Percentiles rank a stretch among this genome's conserved stretches.
Evolutionary conservation across 495 filamentous ascomycete genomes (phyloP).

Genomic region (Tirmania nivea): DNA sequence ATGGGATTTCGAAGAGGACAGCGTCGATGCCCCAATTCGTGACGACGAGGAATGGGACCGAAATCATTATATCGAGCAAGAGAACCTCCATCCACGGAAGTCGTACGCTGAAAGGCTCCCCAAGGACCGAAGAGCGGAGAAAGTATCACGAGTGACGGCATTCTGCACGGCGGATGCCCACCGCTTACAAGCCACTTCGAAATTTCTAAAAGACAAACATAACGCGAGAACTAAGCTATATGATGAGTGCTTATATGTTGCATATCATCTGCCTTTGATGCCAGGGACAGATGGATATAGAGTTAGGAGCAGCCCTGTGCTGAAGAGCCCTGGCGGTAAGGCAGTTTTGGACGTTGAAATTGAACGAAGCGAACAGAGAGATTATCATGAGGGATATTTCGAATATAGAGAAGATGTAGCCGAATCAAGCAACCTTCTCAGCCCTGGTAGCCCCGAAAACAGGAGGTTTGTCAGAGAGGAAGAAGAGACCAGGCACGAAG

Average conservation of each 20-base stretch:
- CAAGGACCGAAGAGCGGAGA: conserved; percentile 68
- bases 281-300: conserved; percentile 70
- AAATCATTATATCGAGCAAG: conserved; percentile 26
- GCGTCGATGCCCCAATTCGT: conserved; percentile 41
- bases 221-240: conserved; percentile 95
- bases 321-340: conserved; percentile 85
- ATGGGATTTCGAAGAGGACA: conserved; percentile 31
- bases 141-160: conserved; percentile 72
- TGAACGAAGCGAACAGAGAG: conserved; percentile 70
- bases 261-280: conserved; percentile 79
- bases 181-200: conserved; percentile 62
- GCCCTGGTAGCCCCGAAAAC: conserved; percentile 7
- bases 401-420: conserved; percentile 27
- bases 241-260: conserved; percentile 90
- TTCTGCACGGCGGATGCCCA: conserved; percentile 93
- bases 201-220: conserved; percentile 75
- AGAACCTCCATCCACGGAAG: conserved; percentile 34
- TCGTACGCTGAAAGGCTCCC: conserved; percentile 88
- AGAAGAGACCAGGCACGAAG: conserved; percentile 15
- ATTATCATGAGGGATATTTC: conserved; percentile 78
- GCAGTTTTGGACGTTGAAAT: conserved; percentile 88
- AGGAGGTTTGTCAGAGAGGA: conserved; percentile 13
- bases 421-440: conserved; percentile 8
- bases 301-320: conserved; percentile 64
- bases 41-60: conserved; percentile 56